These are phyloP conservation scores for Coprinopsis marcescibilis DNA, from an alignment of 768 basidiomycete genomes.

Conservation along the genomic window DNA sequence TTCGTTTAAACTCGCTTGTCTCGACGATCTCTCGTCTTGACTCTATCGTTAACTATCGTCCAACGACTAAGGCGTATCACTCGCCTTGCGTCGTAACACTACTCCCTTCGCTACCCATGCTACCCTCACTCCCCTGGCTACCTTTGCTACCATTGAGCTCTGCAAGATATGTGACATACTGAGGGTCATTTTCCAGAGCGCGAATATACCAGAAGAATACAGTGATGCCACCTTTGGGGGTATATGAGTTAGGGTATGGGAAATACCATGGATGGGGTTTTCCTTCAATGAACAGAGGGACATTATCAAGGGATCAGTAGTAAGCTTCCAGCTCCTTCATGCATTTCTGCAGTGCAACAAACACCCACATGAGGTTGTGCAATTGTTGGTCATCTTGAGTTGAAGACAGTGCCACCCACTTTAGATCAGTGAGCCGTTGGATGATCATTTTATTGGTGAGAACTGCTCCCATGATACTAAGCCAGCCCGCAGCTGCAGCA, in stretches of 20 bases:
- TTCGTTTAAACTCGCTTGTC: no score
- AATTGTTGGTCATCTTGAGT: slow-evolving; percentile 16
- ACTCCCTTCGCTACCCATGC: no score
- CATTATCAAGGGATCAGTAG: slow-evolving; percentile 10
- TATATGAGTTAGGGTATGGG: slow-evolving; percentile 16
- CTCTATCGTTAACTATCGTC: no score
- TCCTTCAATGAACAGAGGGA: neutral
- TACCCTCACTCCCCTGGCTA: no score
- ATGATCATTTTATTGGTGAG: slow-evolving; percentile 18
- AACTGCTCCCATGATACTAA: slow-evolving; percentile 15
- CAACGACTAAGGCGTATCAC: no score
- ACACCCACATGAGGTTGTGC: slow-evolving; percentile 9
- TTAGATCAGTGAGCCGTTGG: slow-evolving; percentile 18
- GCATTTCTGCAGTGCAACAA: slow-evolving; percentile 14
- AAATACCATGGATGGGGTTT: slow-evolving; percentile 16
- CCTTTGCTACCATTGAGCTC: neutral
- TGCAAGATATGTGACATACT: slow-evolving; percentile 12
- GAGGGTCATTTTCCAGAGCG: slow-evolving; percentile 9
- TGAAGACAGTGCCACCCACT: slow-evolving; percentile 16
- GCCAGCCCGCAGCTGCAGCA: slow-evolving; percentile 17
- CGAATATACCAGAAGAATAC: slow-evolving; percentile 13
- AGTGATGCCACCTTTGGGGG: neutral
- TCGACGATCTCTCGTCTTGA: no score
- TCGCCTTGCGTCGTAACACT: no score
- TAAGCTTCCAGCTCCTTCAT: slow-evolving; percentile 11